Conservation (phyloP, 192 early-diverging fungal species). For the Backusella westeae region DNA sequence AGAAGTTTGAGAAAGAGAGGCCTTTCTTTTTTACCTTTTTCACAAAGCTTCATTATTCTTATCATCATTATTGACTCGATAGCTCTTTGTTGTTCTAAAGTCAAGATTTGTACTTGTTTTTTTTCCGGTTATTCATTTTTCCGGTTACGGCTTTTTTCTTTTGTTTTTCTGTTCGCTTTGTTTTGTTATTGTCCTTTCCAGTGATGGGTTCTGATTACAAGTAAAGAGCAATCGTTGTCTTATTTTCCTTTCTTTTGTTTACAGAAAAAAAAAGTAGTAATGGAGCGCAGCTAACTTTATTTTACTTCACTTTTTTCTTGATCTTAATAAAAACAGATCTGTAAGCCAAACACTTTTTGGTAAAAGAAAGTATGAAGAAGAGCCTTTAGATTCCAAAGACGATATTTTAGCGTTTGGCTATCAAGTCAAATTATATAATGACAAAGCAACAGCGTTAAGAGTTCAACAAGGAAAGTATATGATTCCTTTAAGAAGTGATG, state of each 20-base stretch:
- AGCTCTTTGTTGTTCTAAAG: neutral
- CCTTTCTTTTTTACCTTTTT: neutral
- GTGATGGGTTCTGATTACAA: constrained; percentile 3
- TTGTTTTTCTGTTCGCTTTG: neutral
- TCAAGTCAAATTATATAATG: constrained; percentile 41
- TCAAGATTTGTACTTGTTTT: too few relatives aligned
- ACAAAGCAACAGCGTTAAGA: constrained; percentile 35
- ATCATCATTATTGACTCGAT: neutral
- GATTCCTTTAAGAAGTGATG: constrained; percentile 44
- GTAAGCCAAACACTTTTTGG: neutral
- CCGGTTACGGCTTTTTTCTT: neutral
- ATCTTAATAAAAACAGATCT: neutral
- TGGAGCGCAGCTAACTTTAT: neutral
- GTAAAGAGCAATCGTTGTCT: neutral
- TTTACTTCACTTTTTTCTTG: neutral
- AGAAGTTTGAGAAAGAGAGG: neutral
- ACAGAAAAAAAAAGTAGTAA: neutral
- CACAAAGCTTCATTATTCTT: neutral
- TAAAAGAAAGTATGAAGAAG: constrained; percentile 11
- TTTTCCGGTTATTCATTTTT: neutral
- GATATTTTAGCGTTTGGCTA: constrained; percentile 55
- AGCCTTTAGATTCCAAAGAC: constrained; percentile 8
- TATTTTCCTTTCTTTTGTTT: neutral
- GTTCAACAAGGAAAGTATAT: constrained; percentile 40
- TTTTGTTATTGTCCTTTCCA: neutral